Percentiles rank a stretch among this genome's conserved stretches.
phyloP scores from a whole-genome alignment of 352 stramenopile species.

The Phytophthora uliginosa region DNA sequence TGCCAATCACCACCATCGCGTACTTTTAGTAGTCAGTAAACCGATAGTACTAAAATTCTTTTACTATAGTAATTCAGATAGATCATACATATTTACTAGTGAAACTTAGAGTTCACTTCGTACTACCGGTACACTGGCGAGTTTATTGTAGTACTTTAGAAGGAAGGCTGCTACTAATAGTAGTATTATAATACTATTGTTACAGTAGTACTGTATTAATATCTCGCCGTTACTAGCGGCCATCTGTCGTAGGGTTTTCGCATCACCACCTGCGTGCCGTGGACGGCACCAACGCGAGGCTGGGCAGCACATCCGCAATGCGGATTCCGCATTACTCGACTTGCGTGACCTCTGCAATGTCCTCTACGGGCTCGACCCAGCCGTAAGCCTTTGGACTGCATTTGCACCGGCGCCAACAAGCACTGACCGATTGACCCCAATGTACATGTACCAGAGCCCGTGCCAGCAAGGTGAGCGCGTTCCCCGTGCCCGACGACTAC shows the following conservation, averaged over 20 bases:
- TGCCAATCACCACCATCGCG: too few relatives aligned
- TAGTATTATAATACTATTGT: too few relatives aligned
- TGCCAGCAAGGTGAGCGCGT: slow-evolving; percentile 22
- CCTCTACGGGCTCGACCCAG: slow-evolving; percentile 4
- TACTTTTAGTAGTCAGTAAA: too few relatives aligned
- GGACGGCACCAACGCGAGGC: neutral
- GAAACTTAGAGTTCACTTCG: too few relatives aligned
- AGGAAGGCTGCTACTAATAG: too few relatives aligned
- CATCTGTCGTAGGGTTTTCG: slow-evolving; percentile 25
- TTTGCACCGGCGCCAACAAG: neutral
- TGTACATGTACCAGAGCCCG: slow-evolving; percentile 7
- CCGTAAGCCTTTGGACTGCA: slow-evolving; percentile 8
- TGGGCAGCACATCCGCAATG: slow-evolving; percentile 2
- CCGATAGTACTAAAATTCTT: too few relatives aligned
- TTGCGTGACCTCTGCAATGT: slow-evolving; percentile 8
- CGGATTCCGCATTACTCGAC: slow-evolving; percentile 28
- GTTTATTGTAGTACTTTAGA: too few relatives aligned
- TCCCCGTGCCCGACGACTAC: slow-evolving; percentile 49
- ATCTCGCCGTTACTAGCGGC: neutral
- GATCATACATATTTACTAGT: too few relatives aligned
- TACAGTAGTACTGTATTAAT: too few relatives aligned
- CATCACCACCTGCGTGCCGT: slow-evolving; percentile 29
- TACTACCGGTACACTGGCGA: too few relatives aligned
- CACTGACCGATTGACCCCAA: neutral
- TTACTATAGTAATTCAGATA: too few relatives aligned